These are phyloP conservation scores for Blastocystis sp. DNA, from an alignment of 352 stramenopile species.

Conservation along the genomic window DNA sequence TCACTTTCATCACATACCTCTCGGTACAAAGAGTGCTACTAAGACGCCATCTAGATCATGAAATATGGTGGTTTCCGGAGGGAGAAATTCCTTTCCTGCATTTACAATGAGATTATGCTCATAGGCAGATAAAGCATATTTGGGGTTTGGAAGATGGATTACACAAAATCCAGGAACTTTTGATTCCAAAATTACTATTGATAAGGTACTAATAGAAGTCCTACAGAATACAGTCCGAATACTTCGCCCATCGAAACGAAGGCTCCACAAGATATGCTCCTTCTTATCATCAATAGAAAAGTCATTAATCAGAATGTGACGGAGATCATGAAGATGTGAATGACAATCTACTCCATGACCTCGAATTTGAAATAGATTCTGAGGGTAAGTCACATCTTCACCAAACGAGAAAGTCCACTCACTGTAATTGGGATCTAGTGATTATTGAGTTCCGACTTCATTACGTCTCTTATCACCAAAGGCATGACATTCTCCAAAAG, in stretches of 20 bases:
- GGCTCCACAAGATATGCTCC: slow-evolving; percentile 59
- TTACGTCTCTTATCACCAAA: slow-evolving; percentile 20
- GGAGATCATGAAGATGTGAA: slow-evolving; percentile 47
- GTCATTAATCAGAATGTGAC: slow-evolving; percentile 46
- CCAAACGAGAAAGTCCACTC: slow-evolving; percentile 40
- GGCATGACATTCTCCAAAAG: slow-evolving; percentile 2
- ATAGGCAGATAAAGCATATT: slow-evolving; percentile 46
- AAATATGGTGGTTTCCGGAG: slow-evolving; percentile 40
- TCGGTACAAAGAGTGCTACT: slow-evolving; percentile 18
- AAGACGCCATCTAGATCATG: slow-evolving; percentile 2
- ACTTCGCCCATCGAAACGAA: slow-evolving; percentile 49
- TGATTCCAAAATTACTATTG: slow-evolving; percentile 27
- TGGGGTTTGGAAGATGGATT: slow-evolving; percentile 41
- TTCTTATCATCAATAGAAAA: slow-evolving; percentile 24
- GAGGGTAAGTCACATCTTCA: not conserved
- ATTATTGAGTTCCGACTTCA: not conserved
- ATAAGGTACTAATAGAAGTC: not conserved
- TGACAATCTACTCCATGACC: slow-evolving; percentile 25
- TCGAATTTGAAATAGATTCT: slow-evolving; percentile 42
- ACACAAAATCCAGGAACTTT: slow-evolving; percentile 10
- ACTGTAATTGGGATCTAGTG: not conserved
- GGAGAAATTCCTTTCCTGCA: slow-evolving; percentile 44
- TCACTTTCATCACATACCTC: not conserved
- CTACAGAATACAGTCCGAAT: slow-evolving; percentile 21
- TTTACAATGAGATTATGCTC: slow-evolving; percentile 26